These are phyloP conservation scores for Jacaranda copaia DNA, from an alignment of 257 asterid genomes.

Conservation along the genomic window DNA sequence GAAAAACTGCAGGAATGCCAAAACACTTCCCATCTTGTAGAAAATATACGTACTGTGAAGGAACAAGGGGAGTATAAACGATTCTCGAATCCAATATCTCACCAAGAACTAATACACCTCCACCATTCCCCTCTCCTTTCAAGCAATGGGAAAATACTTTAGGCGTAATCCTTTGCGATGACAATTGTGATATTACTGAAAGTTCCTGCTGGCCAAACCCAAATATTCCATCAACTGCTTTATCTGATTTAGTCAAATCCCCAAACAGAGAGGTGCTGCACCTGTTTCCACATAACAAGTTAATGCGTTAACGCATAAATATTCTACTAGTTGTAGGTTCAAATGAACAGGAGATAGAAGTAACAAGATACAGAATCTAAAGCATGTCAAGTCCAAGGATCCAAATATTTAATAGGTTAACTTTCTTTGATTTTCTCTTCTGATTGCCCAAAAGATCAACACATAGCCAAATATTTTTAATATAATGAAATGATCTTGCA, in stretches of 20 bases:
- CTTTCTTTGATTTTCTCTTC: not conserved
- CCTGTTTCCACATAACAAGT: conserved; percentile 53
- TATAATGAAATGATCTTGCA: not conserved
- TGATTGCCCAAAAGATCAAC: not conserved
- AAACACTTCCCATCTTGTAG: conserved; percentile 35
- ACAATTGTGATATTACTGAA: conserved; percentile 80
- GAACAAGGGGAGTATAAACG: conserved; percentile 93
- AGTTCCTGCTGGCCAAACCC: conserved; percentile 89
- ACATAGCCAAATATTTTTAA: conserved; percentile 2
- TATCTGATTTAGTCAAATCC: conserved; percentile 79
- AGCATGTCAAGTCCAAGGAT: conserved; percentile 1
- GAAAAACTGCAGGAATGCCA: conserved; percentile 23
- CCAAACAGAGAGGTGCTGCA: conserved; percentile 87
- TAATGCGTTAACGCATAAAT: not conserved
- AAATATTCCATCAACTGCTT: conserved; percentile 92
- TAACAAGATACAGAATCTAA: not conserved
- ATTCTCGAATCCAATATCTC: conserved; percentile 89
- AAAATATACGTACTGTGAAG: conserved; percentile 81
- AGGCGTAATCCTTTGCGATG: conserved; percentile 84
- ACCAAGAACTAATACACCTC: conserved; percentile 93
- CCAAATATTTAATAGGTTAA: conserved; percentile 12
- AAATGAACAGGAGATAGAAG: conserved; percentile 18
- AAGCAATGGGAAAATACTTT: conserved; percentile 88
- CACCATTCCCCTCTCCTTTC: conserved; percentile 90
- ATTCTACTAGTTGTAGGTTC: conserved; percentile 8